Evolutionary conservation across 2,329 filamentous ascomycete species (phyloP), one percentile per base, ranked within the genome.

Genomic region (Colletotrichum somersetense): DNA sequence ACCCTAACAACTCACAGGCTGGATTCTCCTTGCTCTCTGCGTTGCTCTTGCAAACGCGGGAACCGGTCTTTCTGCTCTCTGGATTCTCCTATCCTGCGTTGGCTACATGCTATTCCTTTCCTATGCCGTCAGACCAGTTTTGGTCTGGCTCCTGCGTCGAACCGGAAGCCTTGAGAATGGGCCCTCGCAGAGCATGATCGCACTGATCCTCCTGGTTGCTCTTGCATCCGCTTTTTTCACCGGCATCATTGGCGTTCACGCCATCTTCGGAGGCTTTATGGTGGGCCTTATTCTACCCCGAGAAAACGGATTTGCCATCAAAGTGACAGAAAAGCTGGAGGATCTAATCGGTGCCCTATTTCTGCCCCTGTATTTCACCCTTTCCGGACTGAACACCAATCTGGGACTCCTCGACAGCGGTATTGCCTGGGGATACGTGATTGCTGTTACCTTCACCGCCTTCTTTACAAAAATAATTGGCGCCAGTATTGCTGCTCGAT

Each of bases 211-310:
- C 5, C 83, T 98, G 40, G 86, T 98, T 64, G 91, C 92, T 0
- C 86, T 98, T 20, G 86, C 88, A 0, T 96, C 94, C 0, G 88
- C 95, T 5, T 97, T 95, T 85, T 97, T 97, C 79, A 97, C 95
- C 0, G 86, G 92, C 67, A 92, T 96, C 72, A 97, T 98, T 78
- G 96, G 96, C 58, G 91, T 98, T 1, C 96, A 98, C 80, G 90
- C 96, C 67, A 98, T 98, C 79, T 98, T 98, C 77, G 96, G 96
- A 53, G 95, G 92, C 3, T 98, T 98, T 79, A 86, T 98, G 71
- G 89, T 96, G 53, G 96, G 96, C 1, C 81, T 98, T 35, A 96
- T 98, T 69, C 95, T 95, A 76, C 96, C 95, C 0, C 95, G 96
- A 78, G 93, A 97, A 70, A 92, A 93, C 61, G 93, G 95, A 38